Percentiles rank a stretch among this genome's conserved stretches.
These are phyloP conservation scores for Biscogniauxia marginata DNA, from an alignment of 2,329 filamentous ascomycete genomes.

Conservation along the genomic window DNA sequence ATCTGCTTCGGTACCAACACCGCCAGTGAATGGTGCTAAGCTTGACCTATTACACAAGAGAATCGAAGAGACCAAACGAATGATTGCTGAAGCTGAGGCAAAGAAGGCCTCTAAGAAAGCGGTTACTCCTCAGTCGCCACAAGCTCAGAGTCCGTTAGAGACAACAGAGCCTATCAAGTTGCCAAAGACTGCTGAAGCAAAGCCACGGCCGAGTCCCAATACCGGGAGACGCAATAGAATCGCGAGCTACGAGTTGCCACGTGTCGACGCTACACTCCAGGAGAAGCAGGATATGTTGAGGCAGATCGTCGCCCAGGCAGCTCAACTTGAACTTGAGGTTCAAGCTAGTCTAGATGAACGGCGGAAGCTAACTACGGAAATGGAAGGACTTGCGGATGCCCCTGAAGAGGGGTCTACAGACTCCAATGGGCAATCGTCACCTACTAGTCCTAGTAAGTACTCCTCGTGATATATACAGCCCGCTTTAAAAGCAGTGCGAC, in stretches of 20 bases:
- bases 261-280: constrained; percentile 38
- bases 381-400: constrained; percentile 34
- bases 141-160: constrained; percentile 14
- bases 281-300: constrained; percentile 49
- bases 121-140: constrained; percentile 20
- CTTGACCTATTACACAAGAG: constrained; percentile 39
- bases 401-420: constrained; percentile 5
- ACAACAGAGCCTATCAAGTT: constrained; percentile 10
- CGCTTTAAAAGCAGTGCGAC: not conserved
- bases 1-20: constrained; percentile 36
- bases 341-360: constrained; percentile 35
- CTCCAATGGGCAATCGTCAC: constrained; percentile 10
- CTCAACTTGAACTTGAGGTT: constrained; percentile 48
- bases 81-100: constrained; percentile 58
- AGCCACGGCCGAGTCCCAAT: constrained; percentile 6
- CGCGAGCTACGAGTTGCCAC: constrained; percentile 39
- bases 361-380: constrained; percentile 31
- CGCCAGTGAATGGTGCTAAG: constrained; percentile 25
- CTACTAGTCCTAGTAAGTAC: constrained; percentile 15
- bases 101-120: constrained; percentile 39
- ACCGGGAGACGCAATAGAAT: constrained; percentile 33
- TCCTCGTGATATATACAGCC: not conserved
- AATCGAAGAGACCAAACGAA: constrained; percentile 60
- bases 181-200: constrained; percentile 12
- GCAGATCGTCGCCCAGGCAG: constrained; percentile 45